phyloP scores from a whole-genome alignment of 352 stramenopile species.

The Phytophthora vignae region DNA sequence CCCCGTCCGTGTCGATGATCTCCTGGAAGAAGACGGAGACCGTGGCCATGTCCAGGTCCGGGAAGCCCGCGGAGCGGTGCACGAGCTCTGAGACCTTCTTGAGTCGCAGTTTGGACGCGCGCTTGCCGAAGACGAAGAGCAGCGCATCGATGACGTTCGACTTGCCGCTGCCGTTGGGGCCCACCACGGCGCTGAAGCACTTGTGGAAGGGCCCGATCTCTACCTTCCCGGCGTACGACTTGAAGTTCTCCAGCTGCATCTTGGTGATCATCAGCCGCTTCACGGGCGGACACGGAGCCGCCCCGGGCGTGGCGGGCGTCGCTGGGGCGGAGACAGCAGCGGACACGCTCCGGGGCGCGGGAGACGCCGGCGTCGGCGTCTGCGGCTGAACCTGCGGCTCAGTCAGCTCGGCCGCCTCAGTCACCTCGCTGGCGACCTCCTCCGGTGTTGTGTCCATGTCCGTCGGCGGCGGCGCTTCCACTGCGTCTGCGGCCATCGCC shows the following conservation, averaged over 20 bases:
- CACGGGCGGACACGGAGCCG: slow-evolving; percentile 27
- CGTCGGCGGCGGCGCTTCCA: slow-evolving; percentile 7
- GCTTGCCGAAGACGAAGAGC: slow-evolving; percentile 99
- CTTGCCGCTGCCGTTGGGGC: slow-evolving; percentile 99
- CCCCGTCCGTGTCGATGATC: slow-evolving; percentile 90
- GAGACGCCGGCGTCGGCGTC: slow-evolving; percentile 3
- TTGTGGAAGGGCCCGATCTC: slow-evolving; percentile 99
- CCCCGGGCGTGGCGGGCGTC: not conserved
- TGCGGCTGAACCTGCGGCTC: not conserved
- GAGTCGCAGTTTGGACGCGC: slow-evolving; percentile 97
- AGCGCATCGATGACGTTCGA: slow-evolving; percentile 99
- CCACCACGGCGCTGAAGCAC: slow-evolving; percentile 98
- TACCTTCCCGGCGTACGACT: slow-evolving; percentile 97
- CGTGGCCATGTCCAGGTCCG: slow-evolving; percentile 92
- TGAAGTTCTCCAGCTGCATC: slow-evolving; percentile 99
- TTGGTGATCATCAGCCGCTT: slow-evolving; percentile 97
- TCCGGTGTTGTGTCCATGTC: slow-evolving; percentile 6
- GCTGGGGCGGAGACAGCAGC: not conserved
- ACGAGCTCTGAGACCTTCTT: slow-evolving; percentile 98
- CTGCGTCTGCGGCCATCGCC: not conserved
- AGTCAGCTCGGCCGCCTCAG: too few species aligned
- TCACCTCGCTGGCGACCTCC: not conserved
- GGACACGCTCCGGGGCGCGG: not conserved
- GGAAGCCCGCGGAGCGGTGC: slow-evolving; percentile 94
- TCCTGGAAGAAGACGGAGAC: slow-evolving; percentile 99